Base-by-base conservation (phyloP, 2,329 filamentous ascomycete species). In the Exophiala sp. region DNA sequence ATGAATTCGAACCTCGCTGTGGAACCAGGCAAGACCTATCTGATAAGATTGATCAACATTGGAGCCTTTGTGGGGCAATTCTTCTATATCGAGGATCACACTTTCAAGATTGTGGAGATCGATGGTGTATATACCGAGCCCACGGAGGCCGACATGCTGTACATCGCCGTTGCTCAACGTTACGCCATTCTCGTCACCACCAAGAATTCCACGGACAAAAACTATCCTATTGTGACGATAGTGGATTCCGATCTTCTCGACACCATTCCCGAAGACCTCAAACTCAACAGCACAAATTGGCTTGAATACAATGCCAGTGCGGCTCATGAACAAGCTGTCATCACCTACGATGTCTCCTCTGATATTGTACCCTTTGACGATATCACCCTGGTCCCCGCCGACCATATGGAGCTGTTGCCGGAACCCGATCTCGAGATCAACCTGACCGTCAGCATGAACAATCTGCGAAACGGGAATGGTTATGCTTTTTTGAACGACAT, bases 161-260 rank as follows among this genome's bases (percentile, higher is more conserved):
- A 89, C 60, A 63, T 91, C 7, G 74, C 82, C 10, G 79, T 84
- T 9, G 87, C 85, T 0, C 88, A 91, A 68, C 80, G 87, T 8
- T 78, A 78, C 62, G 69, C 71, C 4, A 67, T 81, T 3, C 64
- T 81, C 2, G 60, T 81, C 12, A 89, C 82, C 0, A 84, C 84
- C 11, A 84, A 80, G 66, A 82, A 84, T 51, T 76, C 82, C 8
- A 81, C 82, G 0, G 71, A 71, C 2, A 70, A 73, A 42, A 91
- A 90, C 65, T 90, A 83, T 65, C 77, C 86, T 7, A 83, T 90
- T 50, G 76, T 87, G 44, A 79, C 75, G 9, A 86, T 82, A 60
- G 89, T 89, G 83, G 87, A 90, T 59, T 80, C 79, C 76, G 74
- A 75, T 44, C 73, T 88, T 2, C 91, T 94, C 63, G 89, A 91